Base-by-base conservation (phyloP, 169 alveolate genomes). In the Plasmodium vinckei region DNA sequence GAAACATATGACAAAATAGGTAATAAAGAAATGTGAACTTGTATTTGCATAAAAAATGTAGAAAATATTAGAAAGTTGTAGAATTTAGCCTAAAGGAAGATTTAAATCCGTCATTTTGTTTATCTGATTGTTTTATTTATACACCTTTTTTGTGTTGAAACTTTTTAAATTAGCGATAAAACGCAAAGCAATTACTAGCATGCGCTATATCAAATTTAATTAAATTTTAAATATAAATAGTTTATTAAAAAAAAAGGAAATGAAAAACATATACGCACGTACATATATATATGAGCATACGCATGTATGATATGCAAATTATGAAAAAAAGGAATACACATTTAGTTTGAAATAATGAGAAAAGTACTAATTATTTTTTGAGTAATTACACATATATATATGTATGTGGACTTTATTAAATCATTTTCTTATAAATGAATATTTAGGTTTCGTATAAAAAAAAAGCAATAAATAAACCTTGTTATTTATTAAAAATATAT, bases 101-200 rank as follows among this genome's bases (percentile, higher is more conserved):
- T 15, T 54, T 7, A 54, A 54, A 15, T 6, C 21, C 63, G 9
- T n/a, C 42, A 33, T 33, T 33, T 33, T 33, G 42, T 3, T 27
- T 27, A 4, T 27, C 1, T 1, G 39, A 3, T 33, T 33, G 5
- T 33, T 33, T 33, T 33, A 51, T 56, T 19, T 56, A n/a, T 19
- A 61, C 68, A 42, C 56, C 64, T n/a, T 46, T 21, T 60, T 60
- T 46, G 23, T 6, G 49, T 53, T 71, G 60, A 42, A 63, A 42
- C 72, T 69, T 59, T 64, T 87, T 68, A 64, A 87, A 87, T 69
- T 87, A 69, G 54, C 67, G 60, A 65, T 73, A 79, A 44, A 67
- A 82, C 57, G 46, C 17, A 64, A 84, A 39, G 27, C 27, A 10
- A 60, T 60, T 60, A 7, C 23, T 56, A 64, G 63, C 73, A 9